Evolutionary conservation across 2,329 filamentous ascomycete genomes (phyloP), one percentile per base, ranked within the genome.

Genomic region (Ceratocystis cubensis): DNA sequence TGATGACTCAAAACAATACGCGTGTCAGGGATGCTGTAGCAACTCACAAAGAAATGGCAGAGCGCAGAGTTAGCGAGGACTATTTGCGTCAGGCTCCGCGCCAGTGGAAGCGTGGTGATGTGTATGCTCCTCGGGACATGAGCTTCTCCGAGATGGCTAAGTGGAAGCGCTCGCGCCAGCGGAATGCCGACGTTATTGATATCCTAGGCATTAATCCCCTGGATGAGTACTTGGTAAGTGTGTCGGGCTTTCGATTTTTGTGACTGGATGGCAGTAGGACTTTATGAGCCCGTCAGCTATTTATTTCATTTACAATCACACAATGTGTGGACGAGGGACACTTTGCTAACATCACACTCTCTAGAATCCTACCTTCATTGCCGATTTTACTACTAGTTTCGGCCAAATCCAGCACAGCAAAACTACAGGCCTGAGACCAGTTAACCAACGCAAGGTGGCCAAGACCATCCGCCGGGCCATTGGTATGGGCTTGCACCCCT

Each of bases 291-390:
- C 15, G 48, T 25, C 10, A 7, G 8, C 48, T 22, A 8, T 48
- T 10, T 5, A 1, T 37, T 17, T 17, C 17, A 10, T 22, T 57
- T 15, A 5, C 56, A 8, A 17, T 30, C 28, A 37, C 22, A 13
- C n/a, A 3, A 20, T 63, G 22, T 25, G 61, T 33, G 44, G 7
- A 22, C 13, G 37, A 13, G n/a, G 45, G 45, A 33, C 56, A 30
- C 56, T 37, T 8, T 59, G 30, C 56, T 44, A 56, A 59, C 28
- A 33, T 22, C 20, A 20, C 25, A 17, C n/a, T 28, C 69, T 64
- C 22, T 72, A 96, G 91, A 99, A 99, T 77, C 96, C 96, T 75
- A 85, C 89, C 46, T 84, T 99, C 69, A 88, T 97, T 76, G 88
- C 88, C 41, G 91, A 96, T 75, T 96, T 88, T 75, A 88, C 94